Conservation (phyloP, 2,329 filamentous ascomycete species). For the Ciborinia camelliae region DNA sequence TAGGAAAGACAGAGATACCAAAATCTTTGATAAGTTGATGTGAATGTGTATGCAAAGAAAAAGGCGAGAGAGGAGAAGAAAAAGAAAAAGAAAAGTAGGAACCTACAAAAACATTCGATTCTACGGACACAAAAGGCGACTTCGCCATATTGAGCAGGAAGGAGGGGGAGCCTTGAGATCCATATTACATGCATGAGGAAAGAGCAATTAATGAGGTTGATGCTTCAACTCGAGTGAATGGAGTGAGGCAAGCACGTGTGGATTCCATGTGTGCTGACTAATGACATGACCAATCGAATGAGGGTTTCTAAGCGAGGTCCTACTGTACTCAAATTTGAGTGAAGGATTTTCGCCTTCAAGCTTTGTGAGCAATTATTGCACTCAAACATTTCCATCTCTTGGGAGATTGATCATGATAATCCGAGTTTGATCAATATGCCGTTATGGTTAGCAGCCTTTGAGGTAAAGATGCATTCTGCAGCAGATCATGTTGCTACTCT, state of each 20-base stretch:
- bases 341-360: conserved; percentile 5
- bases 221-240: neutral
- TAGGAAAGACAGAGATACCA: conserved; percentile 8
- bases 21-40: conserved; percentile 2
- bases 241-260: neutral
- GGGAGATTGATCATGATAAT: conserved; percentile 16
- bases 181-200: neutral
- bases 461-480: conserved; percentile 33
- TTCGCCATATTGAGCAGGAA: conserved; percentile 1
- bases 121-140: neutral
- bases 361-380: neutral
- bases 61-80: neutral
- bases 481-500: neutral
- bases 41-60: conserved; percentile 12
- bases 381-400: neutral
- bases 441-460: conserved; percentile 41
- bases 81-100: neutral
- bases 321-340: neutral
- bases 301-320: neutral
- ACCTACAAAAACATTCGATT: neutral
- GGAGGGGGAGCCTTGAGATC: neutral
- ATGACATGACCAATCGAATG: neutral
- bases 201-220: neutral
- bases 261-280: neutral
- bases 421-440: conserved; percentile 22